phyloP scores from a whole-genome alignment of 202 grass and related monocot species.

The Schoenoplectus tabernaemontani region DNA sequence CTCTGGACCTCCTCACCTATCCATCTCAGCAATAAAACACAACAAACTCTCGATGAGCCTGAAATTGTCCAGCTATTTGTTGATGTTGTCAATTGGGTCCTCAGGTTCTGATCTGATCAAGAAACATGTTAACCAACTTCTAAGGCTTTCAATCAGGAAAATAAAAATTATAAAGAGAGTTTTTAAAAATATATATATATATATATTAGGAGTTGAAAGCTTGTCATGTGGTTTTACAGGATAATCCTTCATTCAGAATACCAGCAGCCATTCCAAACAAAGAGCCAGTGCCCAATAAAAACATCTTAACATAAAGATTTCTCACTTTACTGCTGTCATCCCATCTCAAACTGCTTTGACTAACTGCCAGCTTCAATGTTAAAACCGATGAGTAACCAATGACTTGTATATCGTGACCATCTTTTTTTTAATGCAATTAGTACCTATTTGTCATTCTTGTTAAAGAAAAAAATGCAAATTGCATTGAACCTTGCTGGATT shows the following conservation, averaged over 20 bases:
- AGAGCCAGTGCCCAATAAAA: neutral
- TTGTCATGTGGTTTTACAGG: neutral
- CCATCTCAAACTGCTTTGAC: neutral
- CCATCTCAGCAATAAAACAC: slow-evolving; percentile 43
- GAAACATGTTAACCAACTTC: neutral
- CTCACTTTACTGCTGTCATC: neutral
- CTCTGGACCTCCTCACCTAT: slow-evolving; percentile 80
- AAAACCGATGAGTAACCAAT: neutral
- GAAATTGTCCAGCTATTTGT: slow-evolving; percentile 43
- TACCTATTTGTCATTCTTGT: neutral
- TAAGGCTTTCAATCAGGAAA: neutral
- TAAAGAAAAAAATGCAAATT: neutral
- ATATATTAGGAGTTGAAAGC: neutral
- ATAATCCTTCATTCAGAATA: neutral
- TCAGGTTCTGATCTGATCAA: slow-evolving; percentile 25
- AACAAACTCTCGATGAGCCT: slow-evolving; percentile 45
- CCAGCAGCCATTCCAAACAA: neutral
- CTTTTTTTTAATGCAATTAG: neutral
- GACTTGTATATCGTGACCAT: neutral
- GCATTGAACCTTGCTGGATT: neutral
- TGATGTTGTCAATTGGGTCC: slow-evolving; percentile 52
- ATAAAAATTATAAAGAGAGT: neutral
- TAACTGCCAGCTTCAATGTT: neutral
- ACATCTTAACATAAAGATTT: neutral
- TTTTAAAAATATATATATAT: too few relatives aligned